Evolutionary conservation across 768 basidiomycete genomes (phyloP), one percentile per base, ranked within the genome.

Genomic region (Tulasnella sp.): DNA sequence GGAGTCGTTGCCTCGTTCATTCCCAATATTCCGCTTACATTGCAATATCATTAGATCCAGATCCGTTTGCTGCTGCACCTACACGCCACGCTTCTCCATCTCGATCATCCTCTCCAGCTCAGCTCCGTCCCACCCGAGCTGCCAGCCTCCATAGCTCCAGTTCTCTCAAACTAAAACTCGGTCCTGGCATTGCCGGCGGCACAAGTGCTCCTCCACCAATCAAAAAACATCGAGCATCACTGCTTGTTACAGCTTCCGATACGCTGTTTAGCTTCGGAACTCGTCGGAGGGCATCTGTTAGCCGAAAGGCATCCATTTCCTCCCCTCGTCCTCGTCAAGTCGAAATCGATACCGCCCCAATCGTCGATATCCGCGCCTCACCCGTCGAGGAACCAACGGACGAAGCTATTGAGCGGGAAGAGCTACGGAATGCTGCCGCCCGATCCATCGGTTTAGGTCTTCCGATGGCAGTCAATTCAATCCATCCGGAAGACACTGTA

Each of bases 401-500:
- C 29, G 49, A 51, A 28, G 49, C 40, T 12, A 41, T 33, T 15
- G 49, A 51, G 16, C 39, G 49, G 15, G 49, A 51, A 13, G 49
- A 25, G 10, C 25, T 51, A 13, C 24, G 49, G 28, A 20, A 51
- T 5, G 49, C 40, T 32, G 49, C 49, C 2, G 49, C 49, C 37
- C 25, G 33, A 28, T 51, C 49, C 29, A 41, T 51, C 2, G 49
- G 49, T n/a, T 31, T 51, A n/a, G 37, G 39, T 16, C n/a, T 10
- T 40, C 39, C 10, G 39, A 10, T 16, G 27, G 19, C 39, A 40
- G 27, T 10, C 39, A 16, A n/a, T n/a, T 25, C 6, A 16, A 40
- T 6, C n/a, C 39, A 6, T 25, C 5, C 6, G 5, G 19, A 40
- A 10, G 19, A 40, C 5, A 16, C 39, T 40, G 19, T n/a, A 6